These are phyloP conservation scores for Globisporangium canariense DNA, from an alignment of 352 stramenopile genomes.

Conservation along the genomic window DNA sequence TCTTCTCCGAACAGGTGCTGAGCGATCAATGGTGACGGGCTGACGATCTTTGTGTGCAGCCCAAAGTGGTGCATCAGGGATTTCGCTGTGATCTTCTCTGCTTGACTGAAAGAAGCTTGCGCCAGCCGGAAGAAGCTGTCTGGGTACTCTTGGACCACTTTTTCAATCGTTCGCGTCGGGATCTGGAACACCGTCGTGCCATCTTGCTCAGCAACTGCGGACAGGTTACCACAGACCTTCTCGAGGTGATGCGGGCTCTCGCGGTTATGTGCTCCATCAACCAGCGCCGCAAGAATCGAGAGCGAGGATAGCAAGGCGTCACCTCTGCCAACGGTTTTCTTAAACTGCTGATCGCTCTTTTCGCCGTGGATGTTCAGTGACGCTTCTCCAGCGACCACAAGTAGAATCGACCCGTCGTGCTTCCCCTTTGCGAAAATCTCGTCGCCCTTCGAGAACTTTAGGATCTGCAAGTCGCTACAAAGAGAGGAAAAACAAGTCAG, in stretches of 20 bases:
- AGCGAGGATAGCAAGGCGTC: constrained; percentile 77
- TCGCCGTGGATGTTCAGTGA: constrained; percentile 59
- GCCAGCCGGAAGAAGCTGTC: constrained; percentile 73
- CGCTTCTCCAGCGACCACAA: constrained; percentile 59
- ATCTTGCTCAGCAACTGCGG: constrained; percentile 41
- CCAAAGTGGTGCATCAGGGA: constrained; percentile 84
- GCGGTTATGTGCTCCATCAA: constrained; percentile 35
- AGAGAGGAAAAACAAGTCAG: not conserved
- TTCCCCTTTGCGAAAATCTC: constrained; percentile 53
- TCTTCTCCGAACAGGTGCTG: constrained; percentile 20
- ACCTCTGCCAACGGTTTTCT: constrained; percentile 43
- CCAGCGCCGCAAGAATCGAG: constrained; percentile 52
- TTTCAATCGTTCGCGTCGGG: constrained; percentile 36
- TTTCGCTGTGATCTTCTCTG: constrained; percentile 79
- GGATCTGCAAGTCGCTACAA: constrained; percentile 54
- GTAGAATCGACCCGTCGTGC: constrained; percentile 75
- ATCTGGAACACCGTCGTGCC: constrained; percentile 68
- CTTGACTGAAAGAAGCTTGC: constrained; percentile 72
- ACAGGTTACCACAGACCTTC: constrained; percentile 61
- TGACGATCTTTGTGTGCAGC: constrained; percentile 40
- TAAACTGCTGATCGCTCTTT: constrained; percentile 34
- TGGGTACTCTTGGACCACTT: constrained; percentile 54
- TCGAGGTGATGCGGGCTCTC: constrained; percentile 23
- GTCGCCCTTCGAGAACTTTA: constrained; percentile 42
- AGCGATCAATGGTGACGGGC: constrained; percentile 28